phyloP scores from a whole-genome alignment of 805 yeast species.

The Millerozyma miso region DNA sequence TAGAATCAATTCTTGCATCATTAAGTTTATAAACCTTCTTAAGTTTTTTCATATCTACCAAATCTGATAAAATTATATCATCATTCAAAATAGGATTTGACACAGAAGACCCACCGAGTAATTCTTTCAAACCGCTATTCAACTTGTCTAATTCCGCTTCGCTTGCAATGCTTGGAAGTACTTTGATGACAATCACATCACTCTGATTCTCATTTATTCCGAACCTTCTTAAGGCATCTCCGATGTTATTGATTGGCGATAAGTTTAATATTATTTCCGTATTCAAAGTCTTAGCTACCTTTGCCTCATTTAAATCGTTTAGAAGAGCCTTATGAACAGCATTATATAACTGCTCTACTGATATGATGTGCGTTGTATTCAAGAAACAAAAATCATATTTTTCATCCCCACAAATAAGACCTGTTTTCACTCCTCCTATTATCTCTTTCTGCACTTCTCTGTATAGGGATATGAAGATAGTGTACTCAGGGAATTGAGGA shows the following conservation, averaged over 20 bases:
- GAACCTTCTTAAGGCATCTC: conserved; percentile 66
- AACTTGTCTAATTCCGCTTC: conserved; percentile 22
- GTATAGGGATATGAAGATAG: conserved; percentile 41
- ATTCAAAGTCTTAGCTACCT: conserved; percentile 63
- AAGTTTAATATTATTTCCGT: conserved; percentile 69
- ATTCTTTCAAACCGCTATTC: conserved; percentile 26
- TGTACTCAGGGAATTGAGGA: conserved; percentile 45
- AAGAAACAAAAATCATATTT: conserved; percentile 62
- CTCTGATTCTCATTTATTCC: conserved; percentile 55
- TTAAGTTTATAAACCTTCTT: conserved; percentile 35
- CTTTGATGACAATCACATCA: conserved; percentile 49
- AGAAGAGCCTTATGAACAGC: conserved; percentile 58
- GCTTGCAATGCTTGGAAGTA: conserved; percentile 22
- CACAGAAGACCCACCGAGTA: conserved; percentile 10
- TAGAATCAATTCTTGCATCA: conserved; percentile 20
- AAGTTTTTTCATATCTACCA: conserved; percentile 24
- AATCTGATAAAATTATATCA: conserved; percentile 12
- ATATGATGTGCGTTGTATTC: conserved; percentile 53
- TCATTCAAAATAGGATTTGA: conserved; percentile 19
- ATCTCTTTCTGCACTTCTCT: conserved; percentile 37
- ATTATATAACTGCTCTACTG: conserved; percentile 58
- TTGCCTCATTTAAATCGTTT: conserved; percentile 43
- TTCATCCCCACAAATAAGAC: conserved; percentile 42
- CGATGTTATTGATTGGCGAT: conserved; percentile 66
- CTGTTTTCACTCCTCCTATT: conserved; percentile 38